Base-by-base conservation (phyloP, 352 stramenopile species). In the Globisporangium apiculatum region DNA sequence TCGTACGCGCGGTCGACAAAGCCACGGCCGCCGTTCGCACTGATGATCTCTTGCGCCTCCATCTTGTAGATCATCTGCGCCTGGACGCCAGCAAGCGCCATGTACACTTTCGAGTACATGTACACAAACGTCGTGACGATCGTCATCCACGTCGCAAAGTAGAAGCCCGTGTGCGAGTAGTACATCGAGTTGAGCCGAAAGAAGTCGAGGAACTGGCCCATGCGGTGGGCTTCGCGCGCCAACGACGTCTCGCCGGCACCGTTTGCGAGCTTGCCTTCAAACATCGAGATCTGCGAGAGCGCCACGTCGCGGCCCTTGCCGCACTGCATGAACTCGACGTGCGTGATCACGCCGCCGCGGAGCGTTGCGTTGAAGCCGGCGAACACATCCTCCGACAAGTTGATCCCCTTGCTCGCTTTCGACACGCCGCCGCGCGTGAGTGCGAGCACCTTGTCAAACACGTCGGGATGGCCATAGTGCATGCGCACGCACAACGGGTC, bases 241-340 rank as follows among this genome's bases (percentile, higher is more conserved):
- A 89, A 60, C 46, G 65, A 85, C 6, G 75, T 89, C 57, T 91
- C 81, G 60, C 78, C 83, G 2, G 81, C 82, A 59, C 83, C 83
- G 65, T 94, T 94, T 0, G 81, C 83, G 41, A 94, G 65, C 66
- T 94, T 94, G 54, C 81, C 82, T 64, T 93, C 83, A 53, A 93
- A 93, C 81, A 93, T 90, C 31, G 83, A 91, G 35, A 93, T 93
- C 57, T 93, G 83, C 9, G 81, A 90, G 1, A 93, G 67, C 61
- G 83, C 83, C 48, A 93, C 83, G 73, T 93, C 83, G 67, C 79
- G 79, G 53, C 83, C 83, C 58, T 93, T 93, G 53, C 83, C 83
- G 71, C 83, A 93, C 67, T 94, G 84, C 78, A 92, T 90, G 61
- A 91, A 91, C 61, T 94, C 84, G 24, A 90, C 80, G 61, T 94